Conservation (phyloP, 2,329 filamentous ascomycete species). For the Penicillium sp. region DNA sequence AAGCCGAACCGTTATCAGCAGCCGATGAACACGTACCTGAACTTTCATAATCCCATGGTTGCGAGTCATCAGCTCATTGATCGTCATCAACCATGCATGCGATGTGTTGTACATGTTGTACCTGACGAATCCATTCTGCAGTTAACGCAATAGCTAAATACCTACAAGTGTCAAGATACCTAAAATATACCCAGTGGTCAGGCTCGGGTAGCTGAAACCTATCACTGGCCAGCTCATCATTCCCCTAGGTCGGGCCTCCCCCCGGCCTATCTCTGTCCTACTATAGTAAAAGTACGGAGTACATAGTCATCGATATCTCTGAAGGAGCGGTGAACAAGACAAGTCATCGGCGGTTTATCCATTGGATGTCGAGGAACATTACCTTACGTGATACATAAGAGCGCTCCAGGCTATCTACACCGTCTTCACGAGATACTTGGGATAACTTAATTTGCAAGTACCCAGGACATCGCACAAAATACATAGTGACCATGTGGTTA, state of each 20-base stretch:
- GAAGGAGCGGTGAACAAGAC: constrained; percentile 11
- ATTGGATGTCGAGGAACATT: background rate
- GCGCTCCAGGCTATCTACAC: constrained; percentile 1
- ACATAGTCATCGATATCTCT: background rate
- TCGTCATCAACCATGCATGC: background rate
- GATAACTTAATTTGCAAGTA: background rate
- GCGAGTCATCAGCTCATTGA: background rate
- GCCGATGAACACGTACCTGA: background rate
- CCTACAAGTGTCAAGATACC: no score
- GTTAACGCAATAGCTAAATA: background rate
- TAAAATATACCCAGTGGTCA: background rate
- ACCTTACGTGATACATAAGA: constrained; percentile 3
- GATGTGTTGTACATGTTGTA: constrained; percentile 12
- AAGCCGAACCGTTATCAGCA: background rate
- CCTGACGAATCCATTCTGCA: constrained; percentile 4
- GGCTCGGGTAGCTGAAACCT: background rate
- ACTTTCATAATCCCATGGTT: no score
- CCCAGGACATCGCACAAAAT: background rate
- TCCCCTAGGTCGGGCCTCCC: background rate
- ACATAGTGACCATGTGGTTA: no score
- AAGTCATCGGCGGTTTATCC: constrained; percentile 1
- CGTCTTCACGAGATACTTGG: background rate
- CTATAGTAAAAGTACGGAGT: background rate
- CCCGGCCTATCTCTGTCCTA: background rate
- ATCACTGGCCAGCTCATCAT: constrained; percentile 4